Conservation (phyloP, 1,284 basidiomycete genomes). For the Tilletia indica region DNA sequence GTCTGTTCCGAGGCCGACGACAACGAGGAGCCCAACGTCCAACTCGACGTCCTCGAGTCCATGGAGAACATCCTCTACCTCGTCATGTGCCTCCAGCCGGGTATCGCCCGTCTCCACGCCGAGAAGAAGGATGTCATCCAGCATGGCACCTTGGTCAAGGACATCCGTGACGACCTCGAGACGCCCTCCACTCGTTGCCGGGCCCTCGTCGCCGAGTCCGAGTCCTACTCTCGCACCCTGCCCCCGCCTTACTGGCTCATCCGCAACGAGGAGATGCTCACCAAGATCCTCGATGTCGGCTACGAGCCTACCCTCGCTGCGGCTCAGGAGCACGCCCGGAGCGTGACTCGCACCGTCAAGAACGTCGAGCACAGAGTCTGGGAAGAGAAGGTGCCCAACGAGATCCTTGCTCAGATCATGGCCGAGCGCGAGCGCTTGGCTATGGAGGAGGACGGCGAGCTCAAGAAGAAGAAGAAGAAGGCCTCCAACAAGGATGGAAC, state of each 20-base stretch:
- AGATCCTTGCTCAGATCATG: conserved; percentile 15
- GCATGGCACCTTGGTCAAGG: conserved; percentile 44
- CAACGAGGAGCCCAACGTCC: conserved; percentile 41
- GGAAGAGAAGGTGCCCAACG: conserved; percentile 40
- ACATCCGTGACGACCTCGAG: conserved; percentile 44
- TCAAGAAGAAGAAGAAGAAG: conserved; percentile 41
- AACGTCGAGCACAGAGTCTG: conserved; percentile 48
- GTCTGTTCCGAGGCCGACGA: conserved; percentile 40
- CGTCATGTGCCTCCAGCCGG: conserved; percentile 46
- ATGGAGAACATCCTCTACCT: conserved; percentile 50
- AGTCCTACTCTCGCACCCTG: conserved; percentile 43
- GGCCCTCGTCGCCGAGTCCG: conserved; percentile 44
- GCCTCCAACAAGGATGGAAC: background rate
- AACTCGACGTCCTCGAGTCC: conserved; percentile 45
- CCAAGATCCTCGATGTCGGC: conserved; percentile 43
- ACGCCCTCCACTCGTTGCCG: conserved; percentile 45
- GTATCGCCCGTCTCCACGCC: conserved; percentile 43
- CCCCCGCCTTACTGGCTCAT: conserved; percentile 51
- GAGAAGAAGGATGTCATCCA: conserved; percentile 48
- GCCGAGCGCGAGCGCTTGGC: conserved; percentile 30
- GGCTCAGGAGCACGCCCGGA: conserved; percentile 32
- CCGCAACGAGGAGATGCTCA: conserved; percentile 44
- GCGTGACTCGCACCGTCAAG: conserved; percentile 43
- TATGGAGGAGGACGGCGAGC: background rate
- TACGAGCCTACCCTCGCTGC: conserved; percentile 44